Evolutionary conservation across 225 moss, liverwort and hornwort species (phyloP).

Genomic region (Lunularia cruciata): DNA sequence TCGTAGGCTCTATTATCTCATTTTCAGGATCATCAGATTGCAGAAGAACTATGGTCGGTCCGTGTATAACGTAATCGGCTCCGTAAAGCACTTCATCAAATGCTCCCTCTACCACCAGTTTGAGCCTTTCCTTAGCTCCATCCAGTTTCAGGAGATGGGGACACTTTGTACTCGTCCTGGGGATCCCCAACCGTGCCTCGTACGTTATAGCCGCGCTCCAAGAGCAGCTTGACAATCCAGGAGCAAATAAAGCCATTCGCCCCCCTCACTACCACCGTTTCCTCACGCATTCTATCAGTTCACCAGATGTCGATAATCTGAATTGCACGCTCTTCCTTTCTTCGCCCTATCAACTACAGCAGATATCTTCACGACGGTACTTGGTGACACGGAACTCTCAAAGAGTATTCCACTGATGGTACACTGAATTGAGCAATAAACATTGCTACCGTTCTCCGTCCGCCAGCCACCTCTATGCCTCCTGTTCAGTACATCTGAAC

Average conservation of each 20-base stretch:
- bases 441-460: too few relatives aligned
- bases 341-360: too few relatives aligned
- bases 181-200: slow-evolving; percentile 44
- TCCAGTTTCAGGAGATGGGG: slow-evolving; percentile 58
- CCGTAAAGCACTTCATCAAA: slow-evolving; percentile 59
- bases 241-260: slow-evolving; percentile 53
- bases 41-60: slow-evolving; percentile 56
- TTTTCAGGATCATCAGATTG: slow-evolving; percentile 34
- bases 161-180: too few relatives aligned
- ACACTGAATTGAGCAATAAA: too few relatives aligned
- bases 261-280: slow-evolving; percentile 39
- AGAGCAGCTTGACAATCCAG: slow-evolving; percentile 46
- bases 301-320: too few relatives aligned
- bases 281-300: too few relatives aligned
- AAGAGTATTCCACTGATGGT: too few relatives aligned
- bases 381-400: too few relatives aligned
- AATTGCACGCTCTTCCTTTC: too few relatives aligned
- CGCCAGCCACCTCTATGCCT: too few relatives aligned
- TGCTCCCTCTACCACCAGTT: slow-evolving; percentile 55
- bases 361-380: too few relatives aligned
- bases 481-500: too few relatives aligned
- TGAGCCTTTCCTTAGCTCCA: slow-evolving; percentile 64
- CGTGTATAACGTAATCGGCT: slow-evolving; percentile 69
- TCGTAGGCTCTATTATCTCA: slow-evolving; percentile 55
- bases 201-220: slow-evolving; percentile 46